Base-by-base conservation (phyloP, 2,329 filamentous ascomycete species). In the Fusarium devonianum region DNA sequence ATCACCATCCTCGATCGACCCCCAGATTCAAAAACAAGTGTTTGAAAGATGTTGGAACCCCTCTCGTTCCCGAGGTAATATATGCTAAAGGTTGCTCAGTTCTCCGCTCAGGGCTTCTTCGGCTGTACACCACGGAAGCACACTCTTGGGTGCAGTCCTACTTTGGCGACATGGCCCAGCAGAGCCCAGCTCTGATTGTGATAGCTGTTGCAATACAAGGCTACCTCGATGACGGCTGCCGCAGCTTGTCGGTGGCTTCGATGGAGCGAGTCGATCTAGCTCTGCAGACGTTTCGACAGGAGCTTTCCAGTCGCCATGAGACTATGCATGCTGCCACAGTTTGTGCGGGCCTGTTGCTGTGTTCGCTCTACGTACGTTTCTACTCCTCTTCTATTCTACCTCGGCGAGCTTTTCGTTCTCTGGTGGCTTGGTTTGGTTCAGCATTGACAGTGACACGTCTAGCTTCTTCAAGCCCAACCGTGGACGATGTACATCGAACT, bases 401-500 rank as follows among this genome's bases (percentile, higher is more conserved):
- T 5, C 14, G 8, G 8, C 13, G 9, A 9, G 8, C 12, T 18
- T 30, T 8, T 33, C 32, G 17, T 18, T 26, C 16, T 11, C n/a
- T n/a, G 8, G 14, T 18, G 14, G 11, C 28, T 18, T 33, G 18
- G 8, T 23, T 26, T 4, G 10, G n/a, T 18, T 29, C 11, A 13
- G 21, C 36, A 12, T 14, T 21, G 4, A 2, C 32, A 29, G 8
- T 42, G 5, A 49, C 36, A 8, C 3, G 5, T 13, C n/a, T 14
- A 64, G 62, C 35, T 64, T 2, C 52, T 64, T 4, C 62, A 64
- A 23, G 56, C 51, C 7, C 50, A 63, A 6, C 56, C 48, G 7
- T 64, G 54, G 54, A 61, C 62, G 7, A 59, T 32, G 35, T 63
- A 64, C 13, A 49, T 64, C 17, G 61, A 64, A 7, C 42, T 63